Evolutionary conservation across 805 yeast species (phyloP), one percentile per base, ranked within the genome.

Genomic region (Candida jianshihensis): DNA sequence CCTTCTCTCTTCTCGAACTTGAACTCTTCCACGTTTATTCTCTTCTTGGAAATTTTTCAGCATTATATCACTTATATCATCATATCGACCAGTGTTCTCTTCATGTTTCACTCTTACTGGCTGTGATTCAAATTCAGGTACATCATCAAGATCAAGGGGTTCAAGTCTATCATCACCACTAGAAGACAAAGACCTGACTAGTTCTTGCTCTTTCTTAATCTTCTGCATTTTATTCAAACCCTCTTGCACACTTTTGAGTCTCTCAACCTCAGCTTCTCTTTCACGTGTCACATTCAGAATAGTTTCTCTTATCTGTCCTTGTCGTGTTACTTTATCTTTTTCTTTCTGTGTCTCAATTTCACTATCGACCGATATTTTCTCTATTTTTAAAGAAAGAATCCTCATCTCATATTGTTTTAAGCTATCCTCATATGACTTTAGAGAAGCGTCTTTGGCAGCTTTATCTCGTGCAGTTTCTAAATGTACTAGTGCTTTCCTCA

Each of bases 1-100:
- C 16, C 19, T 20, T 25, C 35, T 33, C 14, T 26, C 30, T 17
- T 21, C 34, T 10, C 31, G 25, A 5, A 17, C 15, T n/a, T 17
- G 14, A 26, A 26, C 29, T 17, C 34, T 31, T 10, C 41, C 39
- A 7, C 11, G 29, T 30, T 26, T 33, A 28, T 30, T 27, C 4
- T 17, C 15, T 7, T 19, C 21, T 6, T 28, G 25, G 22, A 37
- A 37, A n/a, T 15, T 21, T 15, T 31, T 16, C 22, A 31, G 8
- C 20, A 36, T 18, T 17, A 8, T 17, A 10, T 16, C 26, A 14
- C 26, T 13, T 8, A n/a, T 19, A 5, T 24, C 34, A 14, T 18
- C 31, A 7, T 30, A 20, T 8, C 14, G 26, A n/a, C 21, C 29
- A 20, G 20, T 22, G 13, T 16, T 26, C 9, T 17, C 20, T 26